Evolutionary conservation across 805 yeast species (phyloP), one percentile per base, ranked within the genome.

Genomic region (Yamadazyma laniorum): DNA sequence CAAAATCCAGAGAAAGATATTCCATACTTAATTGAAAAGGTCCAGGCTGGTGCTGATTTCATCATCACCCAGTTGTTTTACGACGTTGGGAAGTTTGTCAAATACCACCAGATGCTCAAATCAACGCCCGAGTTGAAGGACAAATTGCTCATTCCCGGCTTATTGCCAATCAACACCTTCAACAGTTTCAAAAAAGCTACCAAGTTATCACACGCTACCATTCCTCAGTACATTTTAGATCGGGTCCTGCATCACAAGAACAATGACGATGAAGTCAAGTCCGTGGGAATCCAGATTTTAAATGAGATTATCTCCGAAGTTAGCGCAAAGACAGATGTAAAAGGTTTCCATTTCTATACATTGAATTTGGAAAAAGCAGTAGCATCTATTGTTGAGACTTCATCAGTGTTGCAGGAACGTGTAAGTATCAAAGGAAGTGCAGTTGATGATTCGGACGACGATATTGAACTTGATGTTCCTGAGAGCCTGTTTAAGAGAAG

Each of bases 41-140:
- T 91, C 17, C 74, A 80, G 41, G 97, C 98, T 1, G 99, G 99
- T 30, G 99, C 98, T 2, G 95, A 88, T 54, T 93, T 88, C 56
- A 77, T 93, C 36, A 77, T 93, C 45, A 88, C 98, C 0, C 99
- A 91, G 65, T 60, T 91, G 53, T 91, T 93, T 55, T 91, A 83
- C 57, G 96, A 91, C 58, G 85, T 79, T n/a, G 79, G 76, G 36
- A 83, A 83, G 56, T 89, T 85, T 58, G 51, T 87, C 18, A 56
- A 59, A 2, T 93, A 82, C 60, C 91, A 86, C 47, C 53, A 63
- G 41, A 42, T 65, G 34, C 69, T 82, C 31, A 70, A 78, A 43
- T 50, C 61, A 27, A 48, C 64, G 13, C 61, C 67, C 0, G 62
- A 61, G 29, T 65, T 77, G 39, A 52, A 55, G 25, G 67, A 70